phyloP scores from a whole-genome alignment of 2,329 filamentous ascomycete species.

The Neoscytalidium dimidiatum region DNA sequence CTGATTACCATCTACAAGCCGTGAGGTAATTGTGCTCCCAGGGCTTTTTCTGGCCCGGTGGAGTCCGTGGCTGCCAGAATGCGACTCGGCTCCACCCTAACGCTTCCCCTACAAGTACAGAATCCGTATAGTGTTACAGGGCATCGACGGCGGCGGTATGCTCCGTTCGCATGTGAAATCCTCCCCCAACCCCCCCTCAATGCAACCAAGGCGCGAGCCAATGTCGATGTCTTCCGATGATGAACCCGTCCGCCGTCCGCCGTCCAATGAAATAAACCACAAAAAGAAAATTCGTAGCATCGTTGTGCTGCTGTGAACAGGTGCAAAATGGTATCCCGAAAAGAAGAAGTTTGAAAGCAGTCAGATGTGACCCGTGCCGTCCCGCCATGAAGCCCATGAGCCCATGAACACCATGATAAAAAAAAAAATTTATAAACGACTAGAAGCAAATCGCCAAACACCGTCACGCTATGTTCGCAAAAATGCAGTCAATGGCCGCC shows the following conservation, averaged over 20 bases:
- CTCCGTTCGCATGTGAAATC: constrained; percentile 27
- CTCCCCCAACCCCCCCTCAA: constrained; percentile 19
- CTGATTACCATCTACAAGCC: constrained; percentile 33
- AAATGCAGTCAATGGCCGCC: constrained; percentile 20
- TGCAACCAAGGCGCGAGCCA: constrained; percentile 39
- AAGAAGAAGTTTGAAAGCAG: constrained; percentile 32
- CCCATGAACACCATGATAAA: constrained; percentile 10
- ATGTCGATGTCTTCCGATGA: constrained; percentile 24
- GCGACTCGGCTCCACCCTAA: constrained; percentile 33
- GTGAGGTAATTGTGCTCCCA: constrained; percentile 29
- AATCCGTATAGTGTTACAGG: constrained; percentile 43
- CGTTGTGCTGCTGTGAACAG: constrained; percentile 26
- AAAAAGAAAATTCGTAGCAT: constrained; percentile 41
- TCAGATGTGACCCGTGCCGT: constrained; percentile 19
- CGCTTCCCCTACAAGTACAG: constrained; percentile 40
- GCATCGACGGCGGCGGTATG: constrained; percentile 27
- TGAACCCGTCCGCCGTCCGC: constrained; percentile 23
- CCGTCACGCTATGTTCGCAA: constrained; percentile 21
- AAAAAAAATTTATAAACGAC: constrained; percentile 7
- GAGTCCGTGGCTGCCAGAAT: constrained; percentile 24
- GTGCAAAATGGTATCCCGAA: constrained; percentile 37
- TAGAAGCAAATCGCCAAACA: constrained; percentile 18
- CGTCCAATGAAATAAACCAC: constrained; percentile 26
- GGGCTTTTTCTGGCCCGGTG: constrained; percentile 23
- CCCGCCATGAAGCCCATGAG: constrained; percentile 5